These are phyloP conservation scores for Populus deltoides DNA, from an alignment of 345 rosid species.

Conservation along the genomic window DNA sequence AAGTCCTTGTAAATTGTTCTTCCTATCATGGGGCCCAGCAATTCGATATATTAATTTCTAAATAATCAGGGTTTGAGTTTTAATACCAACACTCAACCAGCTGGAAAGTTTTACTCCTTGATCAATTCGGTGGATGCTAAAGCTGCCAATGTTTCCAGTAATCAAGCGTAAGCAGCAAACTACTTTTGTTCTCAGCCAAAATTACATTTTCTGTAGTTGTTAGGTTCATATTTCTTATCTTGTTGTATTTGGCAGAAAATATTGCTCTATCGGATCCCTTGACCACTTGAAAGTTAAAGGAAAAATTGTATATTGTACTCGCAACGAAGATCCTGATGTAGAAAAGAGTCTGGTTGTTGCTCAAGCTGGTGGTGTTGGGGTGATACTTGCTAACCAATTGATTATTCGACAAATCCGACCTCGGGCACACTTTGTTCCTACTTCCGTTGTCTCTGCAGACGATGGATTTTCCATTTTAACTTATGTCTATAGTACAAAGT, in stretches of 20 bases:
- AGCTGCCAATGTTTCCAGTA: background rate
- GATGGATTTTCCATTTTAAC: too few relatives aligned
- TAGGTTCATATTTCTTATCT: background rate
- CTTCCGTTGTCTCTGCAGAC: too few relatives aligned
- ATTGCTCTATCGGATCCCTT: background rate
- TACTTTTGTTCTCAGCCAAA: too few relatives aligned
- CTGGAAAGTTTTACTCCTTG: slow-evolving; percentile 9
- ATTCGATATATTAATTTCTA: too few relatives aligned
- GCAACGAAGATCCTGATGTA: background rate
- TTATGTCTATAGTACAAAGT: slow-evolving; percentile 11
- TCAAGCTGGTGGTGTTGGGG: slow-evolving; percentile 19
- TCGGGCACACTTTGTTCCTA: too few relatives aligned
- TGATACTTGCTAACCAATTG: slow-evolving; percentile 11
- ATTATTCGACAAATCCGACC: too few relatives aligned
- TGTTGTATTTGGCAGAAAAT: too few relatives aligned
- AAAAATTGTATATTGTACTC: slow-evolving; percentile 15
- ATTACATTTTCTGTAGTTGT: too few relatives aligned
- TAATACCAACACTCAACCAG: background rate
- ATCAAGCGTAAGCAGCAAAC: background rate
- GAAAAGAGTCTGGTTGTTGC: slow-evolving; percentile 10
- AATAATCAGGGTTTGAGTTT: slow-evolving; percentile 10
- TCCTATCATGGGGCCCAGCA: too few relatives aligned
- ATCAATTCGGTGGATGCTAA: slow-evolving; percentile 5
- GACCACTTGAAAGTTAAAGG: slow-evolving; percentile 14
- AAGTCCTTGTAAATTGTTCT: too few relatives aligned